Evolutionary conservation across 306 rosid species (phyloP).

Genomic region (Hippophae gyantsensis): DNA sequence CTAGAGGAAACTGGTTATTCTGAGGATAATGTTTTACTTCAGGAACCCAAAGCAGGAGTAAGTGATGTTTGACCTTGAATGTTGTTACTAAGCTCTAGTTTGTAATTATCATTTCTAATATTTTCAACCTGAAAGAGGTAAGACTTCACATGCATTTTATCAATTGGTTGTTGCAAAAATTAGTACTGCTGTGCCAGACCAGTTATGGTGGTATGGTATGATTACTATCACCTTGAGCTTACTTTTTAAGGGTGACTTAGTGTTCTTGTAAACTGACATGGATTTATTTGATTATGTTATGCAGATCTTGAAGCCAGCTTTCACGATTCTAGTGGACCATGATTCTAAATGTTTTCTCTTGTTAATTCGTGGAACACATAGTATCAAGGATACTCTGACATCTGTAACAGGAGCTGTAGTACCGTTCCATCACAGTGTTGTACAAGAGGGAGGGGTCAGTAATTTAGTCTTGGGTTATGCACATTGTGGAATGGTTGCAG

Average conservation of each 20-base stretch:
- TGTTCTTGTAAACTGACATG: no score
- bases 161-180: no score
- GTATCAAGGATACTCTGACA: conserved; percentile 89
- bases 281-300: conserved; percentile 13
- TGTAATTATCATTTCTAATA: no score
- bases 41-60: conserved; percentile 94
- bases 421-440: conserved; percentile 87
- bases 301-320: conserved; percentile 97
- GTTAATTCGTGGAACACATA: conserved; percentile 90
- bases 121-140: no score
- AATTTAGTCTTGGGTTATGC: conserved; percentile 91
- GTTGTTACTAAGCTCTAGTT: background rate
- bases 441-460: conserved; percentile 74
- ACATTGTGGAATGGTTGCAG: conserved; percentile 96
- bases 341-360: conserved; percentile 45
- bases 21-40: conserved; percentile 68
- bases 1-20: conserved; percentile 76
- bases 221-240: no score
- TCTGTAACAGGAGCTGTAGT: conserved; percentile 89
- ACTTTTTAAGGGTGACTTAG: no score
- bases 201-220: no score
- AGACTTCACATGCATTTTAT: no score
- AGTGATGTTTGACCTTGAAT: conserved; percentile 27
- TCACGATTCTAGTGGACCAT: conserved; percentile 73
- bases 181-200: no score